These are phyloP conservation scores for Yamadazyma nakazawae DNA, from an alignment of 805 yeast genomes.

Conservation along the genomic window DNA sequence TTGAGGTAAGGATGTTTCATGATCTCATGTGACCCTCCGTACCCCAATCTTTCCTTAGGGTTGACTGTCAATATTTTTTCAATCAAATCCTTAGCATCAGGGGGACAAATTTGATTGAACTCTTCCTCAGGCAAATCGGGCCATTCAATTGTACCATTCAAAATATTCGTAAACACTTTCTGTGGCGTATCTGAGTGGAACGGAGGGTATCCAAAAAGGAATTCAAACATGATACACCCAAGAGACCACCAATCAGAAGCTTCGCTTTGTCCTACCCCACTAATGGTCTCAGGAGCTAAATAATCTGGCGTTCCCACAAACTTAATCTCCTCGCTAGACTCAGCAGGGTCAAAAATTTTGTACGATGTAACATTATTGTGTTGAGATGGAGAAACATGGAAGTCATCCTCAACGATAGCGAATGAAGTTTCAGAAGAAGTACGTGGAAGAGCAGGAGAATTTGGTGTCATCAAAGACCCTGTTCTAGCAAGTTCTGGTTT, in stretches of 20 bases:
- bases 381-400: slow-evolving; percentile 28
- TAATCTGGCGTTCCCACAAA: slow-evolving; percentile 98
- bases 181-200: slow-evolving; percentile 82
- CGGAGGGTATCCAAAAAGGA: slow-evolving; percentile 91
- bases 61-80: slow-evolving; percentile 57
- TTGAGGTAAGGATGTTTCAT: slow-evolving; percentile 74
- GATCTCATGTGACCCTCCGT: slow-evolving; percentile 75
- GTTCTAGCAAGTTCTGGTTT: slow-evolving; percentile 7
- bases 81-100: slow-evolving; percentile 74
- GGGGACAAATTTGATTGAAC: slow-evolving; percentile 49
- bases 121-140: slow-evolving; percentile 60
- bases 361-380: slow-evolving; percentile 27
- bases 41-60: slow-evolving; percentile 69
- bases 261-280: slow-evolving; percentile 78
- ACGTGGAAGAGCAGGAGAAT: slow-evolving; percentile 46
- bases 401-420: slow-evolving; percentile 52
- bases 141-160: slow-evolving; percentile 77
- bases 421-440: slow-evolving; percentile 58
- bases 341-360: slow-evolving; percentile 71
- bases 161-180: slow-evolving; percentile 76
- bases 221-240: slow-evolving; percentile 93
- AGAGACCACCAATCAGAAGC: slow-evolving; percentile 99
- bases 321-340: slow-evolving; percentile 45
- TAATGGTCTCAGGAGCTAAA: slow-evolving; percentile 92
- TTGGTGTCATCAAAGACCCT: slow-evolving; percentile 8